Base-by-base conservation (phyloP, 2,329 filamentous ascomycete species). In the Xylaria multiplex region DNA sequence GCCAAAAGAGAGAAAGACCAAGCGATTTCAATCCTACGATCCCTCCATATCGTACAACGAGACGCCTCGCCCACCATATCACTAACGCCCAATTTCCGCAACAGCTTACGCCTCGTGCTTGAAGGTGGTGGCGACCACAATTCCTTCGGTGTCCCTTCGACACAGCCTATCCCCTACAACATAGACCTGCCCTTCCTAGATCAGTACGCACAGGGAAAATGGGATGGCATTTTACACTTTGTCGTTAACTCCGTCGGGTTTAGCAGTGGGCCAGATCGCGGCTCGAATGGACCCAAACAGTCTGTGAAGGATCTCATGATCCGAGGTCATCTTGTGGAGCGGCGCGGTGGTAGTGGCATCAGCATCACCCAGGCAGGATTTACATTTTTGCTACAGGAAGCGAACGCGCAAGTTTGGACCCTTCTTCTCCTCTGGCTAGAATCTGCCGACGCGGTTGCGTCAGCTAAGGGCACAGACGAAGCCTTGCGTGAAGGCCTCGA, bases 361-460 rank as follows among this genome's bases (percentile, higher is more conserved):
- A 88, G 87, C 60, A 99, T 99, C 73, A 99, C 96, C 0, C 90
- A 97, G 76, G 89, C 92, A 2, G 96, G 96, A 7, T 99, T 99
- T 77, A 94, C 93, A 0, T 99, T 99, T 75, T 84, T 99, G 63
- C 84, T 99, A 8, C 95, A 98, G 75, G 95, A 97, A 76, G 91
- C 95, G 65, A 98, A 97, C 77, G 93, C 95, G 0, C 96, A 99
- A 79, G 93, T 99, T 42, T 99, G 96, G 96, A 96, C 93, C 30
- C 84, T 99, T 53, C 84, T 99, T 42, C 90, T 99, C 35, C 89
- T 97, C 37, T 99, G 97, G 84, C 89, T 99, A 57, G 92, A 96
- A 71, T 91, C 93, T 67, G 91, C 91, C 50, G 90, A 93, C 72
- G 82, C 84, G 3, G 35, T 63, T 61, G 85, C 86, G 24, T 73